Base-by-base conservation (phyloP, 2,329 filamentous ascomycete genomes). In the Alternaria consortialis region DNA sequence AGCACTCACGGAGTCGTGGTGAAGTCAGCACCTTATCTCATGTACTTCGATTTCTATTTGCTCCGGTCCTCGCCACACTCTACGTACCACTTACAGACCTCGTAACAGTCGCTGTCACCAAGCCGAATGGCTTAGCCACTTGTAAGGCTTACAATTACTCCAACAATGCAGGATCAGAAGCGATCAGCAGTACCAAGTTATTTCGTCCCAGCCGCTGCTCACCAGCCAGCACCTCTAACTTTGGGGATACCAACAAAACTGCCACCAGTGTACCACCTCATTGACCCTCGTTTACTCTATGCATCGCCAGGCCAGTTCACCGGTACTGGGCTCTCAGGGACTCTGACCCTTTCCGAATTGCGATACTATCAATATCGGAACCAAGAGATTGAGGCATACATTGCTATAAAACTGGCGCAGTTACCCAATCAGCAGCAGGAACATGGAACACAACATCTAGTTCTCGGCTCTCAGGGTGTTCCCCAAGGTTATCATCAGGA, bases 221-320 rank as follows among this genome's bases (percentile, higher is more conserved):
- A 25, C 27, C 20, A 9, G 20, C 39, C 12, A 43, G 15, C 29
- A 43, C 6, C 25, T 34, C 20, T 8, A 34, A 20, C 29, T 15
- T 31, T 23, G 20, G n/a, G 5, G 13, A 31, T 31, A 32, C n/a
- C 31, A 23, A 31, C n/a, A 29, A 25, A 9, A 32, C 12, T 23
- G 9, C 13, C 17, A 5, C 5, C 23, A 12, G 8, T 20, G 9
- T 58, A 63, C 11, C 20, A 46, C 11, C 15, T 44, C 1, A 52
- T 67, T 9, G 66, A 68, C 43, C 62, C 64, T 5, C 61, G 62
- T 25, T 61, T 67, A 3, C 9, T 63, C 5, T 27, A 60, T 32
- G 66, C 66, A 13, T 57, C 48, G 9, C 58, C 58, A 9, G 66
- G 66, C 15, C 58, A 62, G 1, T 66, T 50, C 15, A 17, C 27